These are phyloP conservation scores for Botrytis paeoniae DNA, from an alignment of 2,329 filamentous ascomycete genomes.

Conservation along the genomic window DNA sequence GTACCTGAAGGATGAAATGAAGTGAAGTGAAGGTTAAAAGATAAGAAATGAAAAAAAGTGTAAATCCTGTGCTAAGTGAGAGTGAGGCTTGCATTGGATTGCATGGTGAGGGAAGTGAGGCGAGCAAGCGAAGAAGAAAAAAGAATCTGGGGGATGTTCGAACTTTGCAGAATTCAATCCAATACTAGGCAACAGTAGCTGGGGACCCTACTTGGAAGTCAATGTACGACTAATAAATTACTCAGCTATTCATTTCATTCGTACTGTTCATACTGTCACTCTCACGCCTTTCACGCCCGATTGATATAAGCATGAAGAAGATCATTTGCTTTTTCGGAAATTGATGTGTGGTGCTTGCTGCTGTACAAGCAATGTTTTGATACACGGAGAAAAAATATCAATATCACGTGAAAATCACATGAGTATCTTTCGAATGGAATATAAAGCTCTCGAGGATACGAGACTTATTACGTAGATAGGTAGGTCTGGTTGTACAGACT, in stretches of 20 bases:
- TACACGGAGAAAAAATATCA: background rate
- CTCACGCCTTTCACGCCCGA: background rate
- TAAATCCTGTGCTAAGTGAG: conserved; percentile 1
- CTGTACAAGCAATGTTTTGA: background rate
- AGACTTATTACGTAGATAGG: background rate
- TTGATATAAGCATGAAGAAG: background rate
- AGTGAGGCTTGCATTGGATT: background rate
- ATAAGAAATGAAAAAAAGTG: background rate
- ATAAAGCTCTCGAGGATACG: background rate
- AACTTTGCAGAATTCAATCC: background rate
- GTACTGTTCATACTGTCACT: background rate
- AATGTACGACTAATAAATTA: background rate
- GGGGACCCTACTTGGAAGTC: background rate
- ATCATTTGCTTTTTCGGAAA: background rate
- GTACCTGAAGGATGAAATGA: background rate
- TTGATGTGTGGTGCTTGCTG: background rate
- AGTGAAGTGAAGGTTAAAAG: background rate
- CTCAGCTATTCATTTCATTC: background rate
- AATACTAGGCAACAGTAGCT: background rate
- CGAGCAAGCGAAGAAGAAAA: conserved; percentile 14
- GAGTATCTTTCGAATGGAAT: background rate
- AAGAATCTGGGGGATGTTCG: background rate
- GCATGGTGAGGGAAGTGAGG: conserved; percentile 8
- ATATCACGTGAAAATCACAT: background rate
- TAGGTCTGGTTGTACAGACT: background rate